These are phyloP conservation scores for Globisporangium iwayamae DNA, from an alignment of 352 stramenopile genomes.

Conservation along the genomic window DNA sequence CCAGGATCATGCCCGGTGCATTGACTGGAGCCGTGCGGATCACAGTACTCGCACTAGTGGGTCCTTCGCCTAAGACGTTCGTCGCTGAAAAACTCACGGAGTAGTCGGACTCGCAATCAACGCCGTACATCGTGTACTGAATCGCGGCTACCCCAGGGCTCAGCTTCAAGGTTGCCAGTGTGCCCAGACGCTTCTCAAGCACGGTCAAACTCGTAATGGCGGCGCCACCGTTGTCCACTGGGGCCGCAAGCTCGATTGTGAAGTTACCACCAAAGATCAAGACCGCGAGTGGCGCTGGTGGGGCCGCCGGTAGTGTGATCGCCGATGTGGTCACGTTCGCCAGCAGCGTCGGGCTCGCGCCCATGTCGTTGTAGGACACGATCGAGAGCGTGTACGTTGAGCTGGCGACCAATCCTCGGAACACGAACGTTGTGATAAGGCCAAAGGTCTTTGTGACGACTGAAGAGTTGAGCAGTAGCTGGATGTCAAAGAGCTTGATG, in stretches of 20 bases:
- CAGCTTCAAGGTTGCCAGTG: slow-evolving; percentile 22
- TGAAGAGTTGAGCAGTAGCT: slow-evolving; percentile 21
- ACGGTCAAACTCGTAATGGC: slow-evolving; percentile 35
- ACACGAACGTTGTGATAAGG: slow-evolving; percentile 20
- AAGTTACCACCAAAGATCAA: slow-evolving; percentile 57
- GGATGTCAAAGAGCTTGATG: slow-evolving; percentile 33
- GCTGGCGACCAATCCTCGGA: slow-evolving; percentile 31
- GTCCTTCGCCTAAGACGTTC: slow-evolving; percentile 36
- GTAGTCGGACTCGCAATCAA: slow-evolving; percentile 33
- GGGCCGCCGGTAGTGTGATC: slow-evolving; percentile 21
- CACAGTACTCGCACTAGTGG: slow-evolving; percentile 15
- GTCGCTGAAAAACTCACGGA: slow-evolving; percentile 32
- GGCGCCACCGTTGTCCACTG: slow-evolving; percentile 41
- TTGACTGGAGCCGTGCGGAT: slow-evolving; percentile 35
- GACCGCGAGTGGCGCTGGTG: slow-evolving; percentile 23
- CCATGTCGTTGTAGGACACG: slow-evolving; percentile 31
- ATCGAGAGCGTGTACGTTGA: slow-evolving; percentile 34
- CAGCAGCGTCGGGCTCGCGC: slow-evolving; percentile 22
- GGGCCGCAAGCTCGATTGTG: slow-evolving; percentile 36
- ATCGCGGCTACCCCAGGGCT: not conserved
- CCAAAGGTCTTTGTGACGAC: slow-evolving; percentile 21
- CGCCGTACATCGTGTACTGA: slow-evolving; percentile 28
- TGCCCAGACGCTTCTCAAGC: slow-evolving; percentile 30
- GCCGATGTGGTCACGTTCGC: slow-evolving; percentile 23
- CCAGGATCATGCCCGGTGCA: slow-evolving; percentile 27